phyloP scores from a whole-genome alignment of 2,329 filamentous ascomycete genomes.

The Phialemonium atrogriseum region DNA sequence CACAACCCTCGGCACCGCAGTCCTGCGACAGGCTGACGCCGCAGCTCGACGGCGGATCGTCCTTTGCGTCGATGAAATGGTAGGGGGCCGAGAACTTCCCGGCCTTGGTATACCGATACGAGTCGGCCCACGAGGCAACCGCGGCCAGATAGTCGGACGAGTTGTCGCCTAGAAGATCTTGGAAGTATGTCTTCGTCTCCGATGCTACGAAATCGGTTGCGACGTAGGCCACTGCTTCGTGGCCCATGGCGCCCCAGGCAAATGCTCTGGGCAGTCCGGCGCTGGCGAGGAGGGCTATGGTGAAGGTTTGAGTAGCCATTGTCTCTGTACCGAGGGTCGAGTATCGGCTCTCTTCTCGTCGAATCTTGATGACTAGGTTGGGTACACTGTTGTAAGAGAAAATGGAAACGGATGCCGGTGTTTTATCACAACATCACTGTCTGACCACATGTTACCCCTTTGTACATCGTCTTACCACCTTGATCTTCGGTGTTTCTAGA shows the following conservation, averaged over 20 bases:
- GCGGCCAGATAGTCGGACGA: slow-evolving; percentile 37
- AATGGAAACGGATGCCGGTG: no score
- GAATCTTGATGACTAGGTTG: no score
- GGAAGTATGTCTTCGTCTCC: slow-evolving; percentile 31
- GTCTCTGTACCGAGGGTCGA: slow-evolving; percentile 4
- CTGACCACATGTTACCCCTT: no score
- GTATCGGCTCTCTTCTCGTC: no score
- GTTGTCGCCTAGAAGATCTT: slow-evolving; percentile 32
- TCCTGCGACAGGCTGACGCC: slow-evolving; percentile 33
- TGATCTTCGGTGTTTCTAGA: no score
- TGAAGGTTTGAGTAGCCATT: slow-evolving; percentile 15
- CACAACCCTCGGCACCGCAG: slow-evolving; percentile 34
- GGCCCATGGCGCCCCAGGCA: slow-evolving; percentile 31
- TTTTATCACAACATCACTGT: no score
- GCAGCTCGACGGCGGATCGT: slow-evolving; percentile 36
- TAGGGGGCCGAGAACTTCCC: slow-evolving; percentile 36
- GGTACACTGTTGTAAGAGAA: no score
- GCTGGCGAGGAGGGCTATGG: slow-evolving; percentile 14
- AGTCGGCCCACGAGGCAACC: slow-evolving; percentile 44
- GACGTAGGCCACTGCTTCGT: slow-evolving; percentile 45
- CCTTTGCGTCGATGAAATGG: slow-evolving; percentile 47
- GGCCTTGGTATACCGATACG: slow-evolving; percentile 34
- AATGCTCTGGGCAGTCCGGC: slow-evolving; percentile 7
- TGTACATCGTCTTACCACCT: no score
- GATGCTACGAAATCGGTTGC: slow-evolving; percentile 38